These are phyloP conservation scores for Phytophthora colocasiae DNA, from an alignment of 352 stramenopile species.

Conservation along the genomic window DNA sequence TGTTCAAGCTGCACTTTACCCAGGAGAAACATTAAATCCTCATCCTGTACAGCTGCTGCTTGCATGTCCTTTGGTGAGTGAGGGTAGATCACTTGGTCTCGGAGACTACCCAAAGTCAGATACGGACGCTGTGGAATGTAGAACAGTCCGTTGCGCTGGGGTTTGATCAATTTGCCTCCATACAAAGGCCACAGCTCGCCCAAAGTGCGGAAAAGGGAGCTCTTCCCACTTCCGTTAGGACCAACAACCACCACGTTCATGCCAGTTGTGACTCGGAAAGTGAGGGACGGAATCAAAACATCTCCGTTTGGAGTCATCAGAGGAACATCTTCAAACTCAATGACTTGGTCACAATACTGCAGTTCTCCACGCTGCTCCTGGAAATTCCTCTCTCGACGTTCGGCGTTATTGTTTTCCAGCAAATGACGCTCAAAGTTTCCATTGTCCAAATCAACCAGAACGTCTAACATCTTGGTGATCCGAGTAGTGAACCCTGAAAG, in stretches of 20 bases:
- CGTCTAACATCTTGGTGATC: constrained; percentile 83
- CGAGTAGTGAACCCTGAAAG: constrained; percentile 81
- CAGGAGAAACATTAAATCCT: constrained; percentile 71
- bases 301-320: constrained; percentile 91
- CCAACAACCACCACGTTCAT: constrained; percentile 91
- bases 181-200: constrained; percentile 90
- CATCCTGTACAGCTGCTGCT: constrained; percentile 52
- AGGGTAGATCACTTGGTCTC: constrained; percentile 93
- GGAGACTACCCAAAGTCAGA: constrained; percentile 85
- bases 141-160: constrained; percentile 83
- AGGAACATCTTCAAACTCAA: constrained; percentile 90
- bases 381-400: constrained; percentile 35
- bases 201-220: constrained; percentile 88
- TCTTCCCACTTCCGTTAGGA: constrained; percentile 89
- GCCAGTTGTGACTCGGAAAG: constrained; percentile 82
- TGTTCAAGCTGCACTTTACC: constrained; percentile 86
- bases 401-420: constrained; percentile 32
- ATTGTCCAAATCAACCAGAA: constrained; percentile 67
- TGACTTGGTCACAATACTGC: constrained; percentile 71
- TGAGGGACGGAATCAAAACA: constrained; percentile 84
- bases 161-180: constrained; percentile 79
- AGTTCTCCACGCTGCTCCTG: constrained; percentile 43
- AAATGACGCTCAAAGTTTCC: constrained; percentile 80
- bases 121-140: constrained; percentile 93
- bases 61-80: constrained; percentile 77